Conservation (phyloP, 345 rosid genomes). For the Firmiana major region DNA sequence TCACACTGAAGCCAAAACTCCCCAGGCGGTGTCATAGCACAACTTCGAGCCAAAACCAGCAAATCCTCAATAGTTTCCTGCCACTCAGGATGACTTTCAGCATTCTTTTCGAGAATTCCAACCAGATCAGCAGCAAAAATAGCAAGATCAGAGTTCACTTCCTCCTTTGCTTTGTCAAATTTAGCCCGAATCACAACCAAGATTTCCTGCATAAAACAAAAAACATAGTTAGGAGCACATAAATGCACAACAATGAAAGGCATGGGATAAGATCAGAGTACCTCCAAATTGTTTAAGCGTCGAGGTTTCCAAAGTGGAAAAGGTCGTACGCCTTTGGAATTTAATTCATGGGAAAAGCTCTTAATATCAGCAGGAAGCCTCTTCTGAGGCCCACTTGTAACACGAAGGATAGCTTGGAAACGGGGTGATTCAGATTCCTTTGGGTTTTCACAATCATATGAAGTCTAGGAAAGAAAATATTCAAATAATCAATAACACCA, state of each 20-base stretch:
- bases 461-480: slow-evolving; percentile 39
- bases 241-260: slow-evolving; percentile 1
- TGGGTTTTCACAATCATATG: slow-evolving; percentile 70
- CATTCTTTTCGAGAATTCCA: slow-evolving; percentile 94
- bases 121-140: slow-evolving; percentile 95
- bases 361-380: slow-evolving; percentile 94
- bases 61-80: slow-evolving; percentile 92
- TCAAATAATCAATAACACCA: background rate
- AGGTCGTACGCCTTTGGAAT: slow-evolving; percentile 96
- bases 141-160: slow-evolving; percentile 98
- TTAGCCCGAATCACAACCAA: slow-evolving; percentile 79
- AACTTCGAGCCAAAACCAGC: slow-evolving; percentile 90
- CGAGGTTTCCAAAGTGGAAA: slow-evolving; percentile 97
- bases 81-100: slow-evolving; percentile 97
- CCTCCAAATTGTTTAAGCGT: slow-evolving; percentile 86
- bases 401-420: slow-evolving; percentile 93
- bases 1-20: slow-evolving; percentile 99
- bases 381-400: slow-evolving; percentile 93
- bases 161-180: slow-evolving; percentile 99
- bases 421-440: slow-evolving; percentile 99
- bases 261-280: slow-evolving; percentile 21
- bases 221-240: slow-evolving; percentile 21
- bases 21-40: slow-evolving; percentile 89
- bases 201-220: slow-evolving; percentile 53
- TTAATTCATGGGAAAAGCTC: slow-evolving; percentile 98